Percentiles rank a stretch among this genome's conserved stretches.
Conservation (phyloP, 1,139 yeast species). For the Trichomonascaceae sp. region DNA sequence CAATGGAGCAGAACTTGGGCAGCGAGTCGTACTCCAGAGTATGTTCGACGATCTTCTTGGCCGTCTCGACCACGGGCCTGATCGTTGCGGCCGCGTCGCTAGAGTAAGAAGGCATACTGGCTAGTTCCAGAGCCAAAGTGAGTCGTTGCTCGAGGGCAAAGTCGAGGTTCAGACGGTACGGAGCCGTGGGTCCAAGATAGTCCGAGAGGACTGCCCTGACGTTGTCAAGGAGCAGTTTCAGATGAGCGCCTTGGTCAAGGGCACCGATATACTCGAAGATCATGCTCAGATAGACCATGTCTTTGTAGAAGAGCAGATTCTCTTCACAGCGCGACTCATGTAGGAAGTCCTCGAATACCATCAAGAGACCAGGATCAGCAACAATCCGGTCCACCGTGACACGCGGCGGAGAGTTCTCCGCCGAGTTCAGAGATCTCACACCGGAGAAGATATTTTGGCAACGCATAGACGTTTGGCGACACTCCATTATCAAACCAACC, state of each 20-base stretch:
- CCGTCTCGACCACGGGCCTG: no score
- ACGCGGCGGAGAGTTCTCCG: conserved; percentile 1
- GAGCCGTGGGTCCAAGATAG: not conserved
- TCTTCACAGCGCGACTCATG: conserved; percentile 58
- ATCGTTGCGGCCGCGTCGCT: no score
- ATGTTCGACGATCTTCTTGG: not conserved
- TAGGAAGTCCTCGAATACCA: conserved; percentile 53
- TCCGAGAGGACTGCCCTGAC: no score
- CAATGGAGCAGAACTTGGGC: no score
- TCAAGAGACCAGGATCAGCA: conserved; percentile 66
- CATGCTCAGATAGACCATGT: conserved; percentile 35
- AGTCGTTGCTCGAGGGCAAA: no score
- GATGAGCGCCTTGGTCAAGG: no score
- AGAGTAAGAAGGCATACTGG: not conserved
- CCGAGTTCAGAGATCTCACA: not conserved
- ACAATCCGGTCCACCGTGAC: conserved; percentile 35
- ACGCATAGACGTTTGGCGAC: no score
- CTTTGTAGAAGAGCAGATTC: conserved; percentile 58
- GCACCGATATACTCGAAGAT: no score
- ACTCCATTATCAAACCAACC: no score
- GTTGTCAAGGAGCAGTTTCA: no score
- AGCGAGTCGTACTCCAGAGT: not conserved
- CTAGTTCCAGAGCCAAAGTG: not conserved
- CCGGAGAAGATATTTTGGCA: not conserved
- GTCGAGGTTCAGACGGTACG: not conserved